These are phyloP conservation scores for Gynostemma pentaphyllum DNA, from an alignment of 306 rosid species.

Conservation along the genomic window DNA sequence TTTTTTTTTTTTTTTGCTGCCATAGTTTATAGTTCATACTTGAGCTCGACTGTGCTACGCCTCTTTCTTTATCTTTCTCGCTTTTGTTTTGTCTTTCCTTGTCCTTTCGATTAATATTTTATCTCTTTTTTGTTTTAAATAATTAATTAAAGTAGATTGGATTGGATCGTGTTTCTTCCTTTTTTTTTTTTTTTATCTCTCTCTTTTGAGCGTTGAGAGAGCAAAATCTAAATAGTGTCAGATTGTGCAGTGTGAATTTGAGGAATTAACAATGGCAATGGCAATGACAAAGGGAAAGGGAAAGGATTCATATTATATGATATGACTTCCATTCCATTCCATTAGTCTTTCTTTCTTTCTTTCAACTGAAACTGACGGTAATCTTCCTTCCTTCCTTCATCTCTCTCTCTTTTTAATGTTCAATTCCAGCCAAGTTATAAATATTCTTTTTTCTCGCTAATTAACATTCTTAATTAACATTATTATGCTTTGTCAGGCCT, in stretches of 20 bases:
- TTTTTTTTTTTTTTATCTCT: slow-evolving; percentile 11
- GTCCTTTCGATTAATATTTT: slow-evolving; percentile 40
- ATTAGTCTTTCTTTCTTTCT: too few species aligned
- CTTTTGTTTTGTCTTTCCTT: slow-evolving; percentile 87
- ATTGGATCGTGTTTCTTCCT: not conserved
- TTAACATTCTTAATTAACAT: not conserved
- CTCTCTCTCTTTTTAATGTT: not conserved
- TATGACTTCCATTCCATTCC: too few species aligned
- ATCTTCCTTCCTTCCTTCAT: not conserved
- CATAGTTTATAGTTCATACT: not conserved
- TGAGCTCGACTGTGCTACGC: not conserved
- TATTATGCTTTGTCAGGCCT: too few species aligned
- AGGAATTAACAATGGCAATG: too few species aligned
- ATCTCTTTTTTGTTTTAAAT: slow-evolving; percentile 8
- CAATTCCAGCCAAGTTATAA: too few species aligned
- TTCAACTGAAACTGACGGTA: slow-evolving; percentile 5
- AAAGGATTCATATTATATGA: too few species aligned
- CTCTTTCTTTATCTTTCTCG: slow-evolving; percentile 13
- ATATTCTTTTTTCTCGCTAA: not conserved
- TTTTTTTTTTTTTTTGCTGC: not conserved
- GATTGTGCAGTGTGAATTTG: slow-evolving; percentile 13
- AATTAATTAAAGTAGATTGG: not conserved
- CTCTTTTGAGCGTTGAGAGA: slow-evolving; percentile 14
- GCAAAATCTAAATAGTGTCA: slow-evolving; percentile 30
- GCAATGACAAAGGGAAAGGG: too few species aligned